phyloP scores from a whole-genome alignment of 257 asterid species.

The Fraxinus excelsior region DNA sequence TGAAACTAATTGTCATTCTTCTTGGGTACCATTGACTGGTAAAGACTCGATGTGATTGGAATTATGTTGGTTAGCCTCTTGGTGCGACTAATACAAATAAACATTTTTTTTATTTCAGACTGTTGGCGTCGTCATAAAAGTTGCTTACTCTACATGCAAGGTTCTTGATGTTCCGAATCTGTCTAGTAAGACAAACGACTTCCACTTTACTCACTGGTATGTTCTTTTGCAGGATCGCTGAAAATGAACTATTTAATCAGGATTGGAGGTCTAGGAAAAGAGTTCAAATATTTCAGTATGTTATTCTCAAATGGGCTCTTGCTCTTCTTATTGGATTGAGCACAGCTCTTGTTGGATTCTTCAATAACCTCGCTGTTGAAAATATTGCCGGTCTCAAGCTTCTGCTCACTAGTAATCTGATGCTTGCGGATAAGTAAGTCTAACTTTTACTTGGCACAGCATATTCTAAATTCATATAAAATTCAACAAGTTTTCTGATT shows the following conservation, averaged over 20 bases:
- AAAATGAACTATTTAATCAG: slow-evolving; percentile 89
- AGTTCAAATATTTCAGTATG: slow-evolving; percentile 73
- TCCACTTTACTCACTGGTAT: slow-evolving; percentile 17
- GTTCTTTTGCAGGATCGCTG: slow-evolving; percentile 70
- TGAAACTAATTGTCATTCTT: neutral
- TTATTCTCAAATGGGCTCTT: slow-evolving; percentile 87
- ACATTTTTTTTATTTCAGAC: neutral
- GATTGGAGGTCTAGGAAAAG: slow-evolving; percentile 94
- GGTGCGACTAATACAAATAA: neutral
- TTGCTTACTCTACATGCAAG: neutral
- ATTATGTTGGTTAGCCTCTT: neutral
- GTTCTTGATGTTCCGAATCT: neutral
- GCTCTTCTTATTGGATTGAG: slow-evolving; percentile 83
- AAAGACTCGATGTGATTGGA: neutral
- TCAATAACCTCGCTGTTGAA: slow-evolving; percentile 85
- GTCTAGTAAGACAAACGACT: neutral
- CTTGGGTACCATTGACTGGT: neutral
- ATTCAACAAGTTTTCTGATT: slow-evolving; percentile 6
- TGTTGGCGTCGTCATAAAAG: neutral
- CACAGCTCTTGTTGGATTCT: slow-evolving; percentile 85
- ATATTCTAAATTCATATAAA: neutral
- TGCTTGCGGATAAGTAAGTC: slow-evolving; percentile 66
- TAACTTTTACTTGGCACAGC: slow-evolving; percentile 17
- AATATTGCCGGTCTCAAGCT: slow-evolving; percentile 92
- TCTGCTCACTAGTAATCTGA: slow-evolving; percentile 56